Percentiles rank a stretch among this genome's conserved stretches.
Conservation (phyloP, 805 yeast genomes). For the Pichia rugopelliculosa region DNA sequence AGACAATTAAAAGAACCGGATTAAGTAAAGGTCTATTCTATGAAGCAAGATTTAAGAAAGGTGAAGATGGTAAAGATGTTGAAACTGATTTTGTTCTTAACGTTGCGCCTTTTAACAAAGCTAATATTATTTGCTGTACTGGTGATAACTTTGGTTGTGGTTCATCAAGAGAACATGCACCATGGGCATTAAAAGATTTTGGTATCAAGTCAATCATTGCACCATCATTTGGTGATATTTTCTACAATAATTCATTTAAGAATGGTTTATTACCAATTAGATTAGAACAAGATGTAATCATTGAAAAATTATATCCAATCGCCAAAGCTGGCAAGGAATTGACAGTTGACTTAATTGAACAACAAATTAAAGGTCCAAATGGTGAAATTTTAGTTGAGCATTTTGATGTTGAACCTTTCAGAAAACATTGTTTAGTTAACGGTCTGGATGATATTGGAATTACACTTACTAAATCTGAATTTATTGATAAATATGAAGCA, state of each 20-base stretch:
- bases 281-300: conserved; percentile 70
- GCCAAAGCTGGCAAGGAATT: conserved; percentile 68
- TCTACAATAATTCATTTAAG: conserved; percentile 94
- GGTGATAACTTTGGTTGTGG: conserved; percentile 99
- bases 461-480: conserved; percentile 82
- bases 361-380: conserved; percentile 59
- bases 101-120: conserved; percentile 69
- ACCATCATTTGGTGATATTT: conserved; percentile 97
- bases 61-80: conserved; percentile 59
- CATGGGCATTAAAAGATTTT: conserved; percentile 98
- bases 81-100: conserved; percentile 90
- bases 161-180: conserved; percentile 98
- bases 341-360: conserved; percentile 80
- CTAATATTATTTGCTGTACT: conserved; percentile 80
- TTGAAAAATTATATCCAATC: conserved; percentile 65
- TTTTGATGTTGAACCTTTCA: conserved; percentile 84
- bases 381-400: conserved; percentile 72
- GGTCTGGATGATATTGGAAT: conserved; percentile 97
- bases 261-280: conserved; percentile 93
- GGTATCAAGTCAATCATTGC: conserved; percentile 95
- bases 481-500: conserved; percentile 65
- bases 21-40: conserved; percentile 81
- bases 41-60: conserved; percentile 75
- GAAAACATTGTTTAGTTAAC: conserved; percentile 89
- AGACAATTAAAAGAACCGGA: conserved; percentile 97